A percentile compares a stretch with the other conserved stretches of the same genome.
Conservation (phyloP, 1,139 yeast species). For the Yamadazyma taylorii region DNA sequence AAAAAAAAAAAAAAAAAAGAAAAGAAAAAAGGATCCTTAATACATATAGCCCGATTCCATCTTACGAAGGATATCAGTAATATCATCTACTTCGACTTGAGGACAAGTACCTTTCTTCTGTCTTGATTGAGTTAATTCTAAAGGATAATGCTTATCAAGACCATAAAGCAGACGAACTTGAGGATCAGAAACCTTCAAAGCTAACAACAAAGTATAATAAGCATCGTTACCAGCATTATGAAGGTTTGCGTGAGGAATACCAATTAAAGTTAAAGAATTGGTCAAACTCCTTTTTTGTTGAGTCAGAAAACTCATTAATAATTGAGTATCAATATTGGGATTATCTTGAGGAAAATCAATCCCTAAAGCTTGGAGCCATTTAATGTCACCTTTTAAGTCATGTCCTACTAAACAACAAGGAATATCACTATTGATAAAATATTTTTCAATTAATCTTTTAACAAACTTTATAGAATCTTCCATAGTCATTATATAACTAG, state of each 20-base stretch:
- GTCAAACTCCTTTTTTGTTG: conserved; percentile 48
- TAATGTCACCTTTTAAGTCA: conserved; percentile 60
- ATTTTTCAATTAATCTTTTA: conserved; percentile 42
- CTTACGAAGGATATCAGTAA: background rate
- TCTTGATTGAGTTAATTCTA: background rate
- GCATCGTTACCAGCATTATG: conserved; percentile 90
- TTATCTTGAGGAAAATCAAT: conserved; percentile 42
- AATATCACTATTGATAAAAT: conserved; percentile 24
- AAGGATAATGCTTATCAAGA: conserved; percentile 21
- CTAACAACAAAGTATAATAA: conserved; percentile 59
- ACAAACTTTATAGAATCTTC: conserved; percentile 39
- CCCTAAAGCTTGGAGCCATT: conserved; percentile 50
- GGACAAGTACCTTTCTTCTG: conserved; percentile 1
- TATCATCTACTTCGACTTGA: conserved; percentile 1
- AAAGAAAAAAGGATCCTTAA: background rate
- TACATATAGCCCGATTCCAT: background rate
- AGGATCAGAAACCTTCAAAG: conserved; percentile 57
- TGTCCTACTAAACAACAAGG: conserved; percentile 62
- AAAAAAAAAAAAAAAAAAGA: conserved; percentile 1
- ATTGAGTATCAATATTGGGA: conserved; percentile 51
- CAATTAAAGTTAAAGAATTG: conserved; percentile 48
- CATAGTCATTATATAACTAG: conserved; percentile 43
- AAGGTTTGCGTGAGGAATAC: conserved; percentile 60
- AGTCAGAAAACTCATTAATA: conserved; percentile 26
- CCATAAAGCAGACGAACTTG: conserved; percentile 32